Base-by-base conservation (phyloP, 495 filamentous ascomycete species). In the Penicillium angulare region DNA sequence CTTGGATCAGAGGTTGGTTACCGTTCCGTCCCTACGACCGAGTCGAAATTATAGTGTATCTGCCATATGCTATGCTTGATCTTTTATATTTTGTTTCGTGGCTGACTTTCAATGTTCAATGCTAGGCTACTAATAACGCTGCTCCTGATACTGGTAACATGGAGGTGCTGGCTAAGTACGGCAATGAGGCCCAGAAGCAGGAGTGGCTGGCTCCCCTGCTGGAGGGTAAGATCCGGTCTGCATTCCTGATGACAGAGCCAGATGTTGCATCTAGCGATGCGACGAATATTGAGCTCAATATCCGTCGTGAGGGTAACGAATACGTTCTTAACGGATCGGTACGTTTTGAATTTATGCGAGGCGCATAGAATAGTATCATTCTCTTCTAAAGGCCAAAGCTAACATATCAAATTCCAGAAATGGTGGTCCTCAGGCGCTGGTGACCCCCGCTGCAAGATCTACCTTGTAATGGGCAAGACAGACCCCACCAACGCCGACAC, bases 371-470 rank as follows among this genome's bases (percentile, higher is more conserved):
- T n/a, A n/a, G n/a, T n/a, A n/a, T n/a, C n/a, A n/a, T n/a, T n/a
- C n/a, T n/a, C n/a, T 47, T 8, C 23, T 1, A 31, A 7, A 18
- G 17, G 13, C 16, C 18, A 24, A 35, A 35, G 52, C 45, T 23
- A 32, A 17, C 17, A 31, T 39, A 2, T 31, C 26, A 16, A 10
- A 0, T 12, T 2, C 16, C 55, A 89, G 86, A 96, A 96, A 89
- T 96, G 91, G 91, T 96, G 91, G 91, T 90, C 86, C 53, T 90
- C 86, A 50, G 91, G 91, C 46, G 91, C 91, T 18, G 91, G 91
- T 36, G 91, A 96, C 65, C 89, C 90, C 46, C 80, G 91, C 57
- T 96, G 91, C 76, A 83, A 85, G 65, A 68, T 96, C 55, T 96
- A 96, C 71, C 81, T 96, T 21, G 88, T 95, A 43, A 93, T 96